These are phyloP conservation scores for Penstemon barbatus DNA, from an alignment of 257 asterid species.

Conservation along the genomic window DNA sequence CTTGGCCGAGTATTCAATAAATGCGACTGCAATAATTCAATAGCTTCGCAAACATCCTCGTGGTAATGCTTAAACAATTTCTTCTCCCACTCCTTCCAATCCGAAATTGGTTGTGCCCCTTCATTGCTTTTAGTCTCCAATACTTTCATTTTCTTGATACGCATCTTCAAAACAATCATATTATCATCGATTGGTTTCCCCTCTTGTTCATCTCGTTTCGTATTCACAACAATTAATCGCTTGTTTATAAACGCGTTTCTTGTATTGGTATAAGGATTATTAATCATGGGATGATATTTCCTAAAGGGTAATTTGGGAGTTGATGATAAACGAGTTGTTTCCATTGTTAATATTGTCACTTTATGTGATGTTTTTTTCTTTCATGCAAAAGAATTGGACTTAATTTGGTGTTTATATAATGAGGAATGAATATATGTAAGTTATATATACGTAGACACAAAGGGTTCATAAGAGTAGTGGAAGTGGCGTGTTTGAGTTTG, in stretches of 20 bases:
- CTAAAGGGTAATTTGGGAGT: constrained; percentile 26
- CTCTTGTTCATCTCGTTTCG: constrained; percentile 31
- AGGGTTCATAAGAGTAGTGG: background rate
- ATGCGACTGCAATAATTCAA: constrained; percentile 49
- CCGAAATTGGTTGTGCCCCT: constrained; percentile 24
- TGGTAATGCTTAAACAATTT: constrained; percentile 40
- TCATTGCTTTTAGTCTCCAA: constrained; percentile 22
- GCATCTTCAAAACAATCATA: constrained; percentile 55
- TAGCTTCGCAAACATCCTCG: constrained; percentile 46
- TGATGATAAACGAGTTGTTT: constrained; percentile 26
- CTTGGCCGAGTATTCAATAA: constrained; percentile 69
- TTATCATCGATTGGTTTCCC: constrained; percentile 40
- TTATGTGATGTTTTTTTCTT: background rate
- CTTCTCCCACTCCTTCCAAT: constrained; percentile 71
- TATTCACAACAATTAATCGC: constrained; percentile 16
- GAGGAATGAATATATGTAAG: background rate
- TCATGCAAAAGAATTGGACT: background rate
- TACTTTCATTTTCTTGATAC: constrained; percentile 59
- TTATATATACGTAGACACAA: background rate
- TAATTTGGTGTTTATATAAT: constrained; percentile 4
- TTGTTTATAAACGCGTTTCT: constrained; percentile 2
- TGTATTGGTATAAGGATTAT: constrained; percentile 4
- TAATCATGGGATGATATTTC: background rate
- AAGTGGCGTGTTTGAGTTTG: constrained; percentile 13
- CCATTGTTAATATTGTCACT: constrained; percentile 23